These are phyloP conservation scores for Solanum stenotomum DNA, from an alignment of 257 asterid species.

Conservation along the genomic window DNA sequence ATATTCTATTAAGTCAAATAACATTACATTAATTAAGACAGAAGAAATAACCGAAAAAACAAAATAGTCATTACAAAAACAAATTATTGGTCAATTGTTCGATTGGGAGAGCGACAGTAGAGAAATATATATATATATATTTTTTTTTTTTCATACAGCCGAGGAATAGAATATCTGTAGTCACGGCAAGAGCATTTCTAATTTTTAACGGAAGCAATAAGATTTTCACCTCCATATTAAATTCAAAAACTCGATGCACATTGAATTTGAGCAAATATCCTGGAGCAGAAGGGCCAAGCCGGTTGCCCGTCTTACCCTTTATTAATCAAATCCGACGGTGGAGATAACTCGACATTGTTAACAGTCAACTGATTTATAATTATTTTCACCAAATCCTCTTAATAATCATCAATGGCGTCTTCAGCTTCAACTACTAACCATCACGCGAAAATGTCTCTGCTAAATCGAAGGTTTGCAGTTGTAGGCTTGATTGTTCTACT, in stretches of 20 bases:
- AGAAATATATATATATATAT: no score
- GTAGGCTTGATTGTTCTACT: neutral
- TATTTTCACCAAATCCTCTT: neutral
- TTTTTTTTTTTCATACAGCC: no score
- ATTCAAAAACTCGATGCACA: neutral
- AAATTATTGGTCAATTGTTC: no score
- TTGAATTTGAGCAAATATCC: neutral
- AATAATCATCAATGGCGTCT: neutral
- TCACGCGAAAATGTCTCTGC: neutral
- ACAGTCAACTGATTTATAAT: neutral
- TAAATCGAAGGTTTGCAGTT: neutral
- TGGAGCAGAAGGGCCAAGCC: neutral
- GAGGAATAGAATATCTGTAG: neutral
- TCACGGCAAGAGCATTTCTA: neutral
- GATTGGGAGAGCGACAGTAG: no score
- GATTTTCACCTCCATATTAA: neutral
- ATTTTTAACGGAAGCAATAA: neutral
- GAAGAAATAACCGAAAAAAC: no score
- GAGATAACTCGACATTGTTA: neutral
- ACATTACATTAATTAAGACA: no score
- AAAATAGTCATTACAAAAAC: no score
- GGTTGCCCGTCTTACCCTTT: neutral
- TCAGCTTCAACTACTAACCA: neutral
- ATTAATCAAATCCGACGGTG: neutral
- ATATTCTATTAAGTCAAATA: no score